phyloP scores from a whole-genome alignment of 768 basidiomycete species.

The Bullera alba region DNA sequence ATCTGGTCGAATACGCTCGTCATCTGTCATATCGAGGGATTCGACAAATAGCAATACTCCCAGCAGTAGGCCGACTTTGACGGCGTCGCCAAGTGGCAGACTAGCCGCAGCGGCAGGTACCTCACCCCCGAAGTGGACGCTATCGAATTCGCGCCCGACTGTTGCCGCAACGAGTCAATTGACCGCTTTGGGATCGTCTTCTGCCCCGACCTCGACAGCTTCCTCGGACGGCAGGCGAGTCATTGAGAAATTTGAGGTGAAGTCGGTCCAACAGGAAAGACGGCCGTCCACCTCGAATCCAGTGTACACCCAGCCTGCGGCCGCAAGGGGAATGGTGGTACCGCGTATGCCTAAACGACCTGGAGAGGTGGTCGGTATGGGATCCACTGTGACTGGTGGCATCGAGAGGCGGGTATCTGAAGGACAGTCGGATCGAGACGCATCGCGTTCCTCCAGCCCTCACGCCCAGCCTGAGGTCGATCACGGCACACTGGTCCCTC shows the following conservation, averaged over 20 bases:
- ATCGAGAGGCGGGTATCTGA: slow-evolving; percentile 16
- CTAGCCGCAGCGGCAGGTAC: not conserved
- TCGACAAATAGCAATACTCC: not conserved
- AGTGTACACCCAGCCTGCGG: slow-evolving; percentile 27
- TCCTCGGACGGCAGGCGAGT: not conserved
- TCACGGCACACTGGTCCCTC: too few species aligned
- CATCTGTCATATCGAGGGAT: slow-evolving; percentile 2
- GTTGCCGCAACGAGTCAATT: not conserved
- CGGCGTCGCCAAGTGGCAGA: slow-evolving; percentile 4
- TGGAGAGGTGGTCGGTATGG: slow-evolving; percentile 37
- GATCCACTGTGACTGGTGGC: slow-evolving; percentile 15
- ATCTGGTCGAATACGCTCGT: slow-evolving; percentile 3
- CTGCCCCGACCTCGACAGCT: not conserved
- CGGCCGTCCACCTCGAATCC: slow-evolving; percentile 3
- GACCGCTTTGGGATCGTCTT: not conserved
- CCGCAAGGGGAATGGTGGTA: slow-evolving; percentile 35
- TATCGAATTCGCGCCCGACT: not conserved
- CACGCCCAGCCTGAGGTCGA: not conserved
- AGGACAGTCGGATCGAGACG: not conserved
- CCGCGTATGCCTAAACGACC: slow-evolving; percentile 39
- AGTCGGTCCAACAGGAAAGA: not conserved
- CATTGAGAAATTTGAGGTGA: slow-evolving; percentile 2
- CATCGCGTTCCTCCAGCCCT: not conserved
- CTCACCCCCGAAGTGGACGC: not conserved
- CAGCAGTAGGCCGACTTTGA: not conserved